A percentile compares a stretch with the other conserved stretches of the same genome.
These are phyloP conservation scores for Phytophthora palmivora DNA, from an alignment of 352 stramenopile genomes.

Conservation along the genomic window DNA sequence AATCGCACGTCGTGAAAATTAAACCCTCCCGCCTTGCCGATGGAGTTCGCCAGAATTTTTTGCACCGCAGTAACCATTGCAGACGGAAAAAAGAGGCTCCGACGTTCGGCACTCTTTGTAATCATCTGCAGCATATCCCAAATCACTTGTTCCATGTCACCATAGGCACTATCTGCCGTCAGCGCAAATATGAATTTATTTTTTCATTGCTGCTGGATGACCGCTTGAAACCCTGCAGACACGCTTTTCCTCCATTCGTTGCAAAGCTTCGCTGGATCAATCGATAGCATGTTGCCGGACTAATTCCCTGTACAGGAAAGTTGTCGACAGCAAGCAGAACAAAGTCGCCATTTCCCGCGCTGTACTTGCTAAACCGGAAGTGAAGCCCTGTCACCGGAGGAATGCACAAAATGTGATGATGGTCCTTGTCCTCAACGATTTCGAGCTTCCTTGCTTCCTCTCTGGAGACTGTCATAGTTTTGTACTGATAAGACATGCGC, in stretches of 20 bases:
- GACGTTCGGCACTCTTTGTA: slow-evolving; percentile 72
- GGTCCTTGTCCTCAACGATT: slow-evolving; percentile 53
- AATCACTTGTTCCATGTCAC: slow-evolving; percentile 81
- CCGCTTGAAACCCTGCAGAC: slow-evolving; percentile 38
- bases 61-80: slow-evolving; percentile 71
- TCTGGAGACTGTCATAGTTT: slow-evolving; percentile 50
- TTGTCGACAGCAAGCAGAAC: slow-evolving; percentile 69
- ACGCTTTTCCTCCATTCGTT: slow-evolving; percentile 24
- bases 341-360: slow-evolving; percentile 70
- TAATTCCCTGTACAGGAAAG: slow-evolving; percentile 49
- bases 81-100: slow-evolving; percentile 64
- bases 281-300: slow-evolving; percentile 38
- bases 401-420: slow-evolving; percentile 53
- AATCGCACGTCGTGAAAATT: slow-evolving; percentile 60
- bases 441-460: slow-evolving; percentile 47
- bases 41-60: slow-evolving; percentile 74
- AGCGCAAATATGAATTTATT: slow-evolving; percentile 73
- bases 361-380: slow-evolving; percentile 67
- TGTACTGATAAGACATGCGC: slow-evolving; percentile 51
- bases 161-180: slow-evolving; percentile 68
- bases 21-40: slow-evolving; percentile 70
- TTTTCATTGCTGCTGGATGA: slow-evolving; percentile 18
- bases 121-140: slow-evolving; percentile 79
- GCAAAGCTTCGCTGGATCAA: slow-evolving; percentile 42
- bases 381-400: slow-evolving; percentile 48